Evolutionary conservation across 352 stramenopile species (phyloP).

Genomic region (Halophytophthora polymorphica): DNA sequence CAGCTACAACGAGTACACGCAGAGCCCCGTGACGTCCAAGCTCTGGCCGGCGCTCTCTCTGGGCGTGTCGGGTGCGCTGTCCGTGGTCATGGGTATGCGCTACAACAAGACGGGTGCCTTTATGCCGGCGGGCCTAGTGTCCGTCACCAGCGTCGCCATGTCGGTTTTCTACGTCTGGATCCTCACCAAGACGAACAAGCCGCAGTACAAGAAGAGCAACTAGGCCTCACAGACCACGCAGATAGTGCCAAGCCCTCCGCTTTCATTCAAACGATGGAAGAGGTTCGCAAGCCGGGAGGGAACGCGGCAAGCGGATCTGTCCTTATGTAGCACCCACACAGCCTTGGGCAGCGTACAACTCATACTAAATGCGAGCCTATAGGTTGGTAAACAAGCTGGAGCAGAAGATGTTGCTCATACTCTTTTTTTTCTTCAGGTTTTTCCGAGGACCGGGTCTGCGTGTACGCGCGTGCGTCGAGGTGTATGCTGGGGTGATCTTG

Average conservation of each 20-base stretch:
- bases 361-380: neutral
- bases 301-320: neutral
- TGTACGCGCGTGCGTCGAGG: too few species aligned
- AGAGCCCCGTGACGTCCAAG: conserved; percentile 77
- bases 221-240: conserved; percentile 19
- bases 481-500: too few species aligned
- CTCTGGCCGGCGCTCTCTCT: conserved; percentile 71
- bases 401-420: neutral
- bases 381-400: conserved; percentile 2
- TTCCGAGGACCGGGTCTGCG: too few species aligned
- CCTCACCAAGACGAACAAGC: conserved; percentile 61
- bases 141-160: conserved; percentile 67
- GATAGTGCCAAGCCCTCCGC: neutral
- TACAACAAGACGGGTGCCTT: conserved; percentile 74
- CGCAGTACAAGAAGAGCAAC: conserved; percentile 79
- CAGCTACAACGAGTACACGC: conserved; percentile 83
- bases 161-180: conserved; percentile 79
- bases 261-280: neutral
- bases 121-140: conserved; percentile 66
- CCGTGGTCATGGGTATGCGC: conserved; percentile 70
- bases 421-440: neutral
- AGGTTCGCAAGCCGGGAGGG: neutral
- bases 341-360: neutral
- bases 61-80: conserved; percentile 64
- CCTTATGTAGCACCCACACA: neutral